Evolutionary conservation across 2,329 filamentous ascomycete species (phyloP).

Genomic region (Cladosporium sp.): DNA sequence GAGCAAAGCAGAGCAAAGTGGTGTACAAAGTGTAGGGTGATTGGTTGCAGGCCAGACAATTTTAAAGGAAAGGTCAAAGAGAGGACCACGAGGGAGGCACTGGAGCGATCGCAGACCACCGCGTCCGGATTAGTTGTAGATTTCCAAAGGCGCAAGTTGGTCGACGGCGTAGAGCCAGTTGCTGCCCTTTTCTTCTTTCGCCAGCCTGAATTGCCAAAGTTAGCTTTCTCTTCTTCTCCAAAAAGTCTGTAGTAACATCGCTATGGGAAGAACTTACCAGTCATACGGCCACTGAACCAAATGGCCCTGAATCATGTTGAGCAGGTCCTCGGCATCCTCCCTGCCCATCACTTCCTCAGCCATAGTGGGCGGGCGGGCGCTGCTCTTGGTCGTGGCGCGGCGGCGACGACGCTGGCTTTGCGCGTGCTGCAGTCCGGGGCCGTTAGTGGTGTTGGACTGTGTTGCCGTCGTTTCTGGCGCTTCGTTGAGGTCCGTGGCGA

Average conservation of each 20-base stretch:
- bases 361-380: slow-evolving; percentile 55
- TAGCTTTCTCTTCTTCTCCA: neutral
- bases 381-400: slow-evolving; percentile 66
- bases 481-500: slow-evolving; percentile 13
- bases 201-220: slow-evolving; percentile 52
- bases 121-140: slow-evolving; percentile 54
- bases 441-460: slow-evolving; percentile 17
- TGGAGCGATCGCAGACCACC: too few species aligned
- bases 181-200: slow-evolving; percentile 83
- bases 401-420: slow-evolving; percentile 57
- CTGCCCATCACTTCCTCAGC: slow-evolving; percentile 71
- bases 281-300: slow-evolving; percentile 93
- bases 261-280: slow-evolving; percentile 56
- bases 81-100: too few species aligned
- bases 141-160: slow-evolving; percentile 91
- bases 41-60: too few species aligned
- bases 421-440: slow-evolving; percentile 17
- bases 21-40: neutral
- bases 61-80: neutral
- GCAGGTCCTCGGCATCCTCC: slow-evolving; percentile 74
- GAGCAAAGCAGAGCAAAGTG: neutral
- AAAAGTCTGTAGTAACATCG: neutral
- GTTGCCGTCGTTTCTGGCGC: slow-evolving; percentile 30
- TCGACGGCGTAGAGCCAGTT: slow-evolving; percentile 98
- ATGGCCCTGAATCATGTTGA: slow-evolving; percentile 80